These are phyloP conservation scores for Mortierella sp. DNA, from an alignment of 371 early-diverging fungal genomes.

Conservation along the genomic window DNA sequence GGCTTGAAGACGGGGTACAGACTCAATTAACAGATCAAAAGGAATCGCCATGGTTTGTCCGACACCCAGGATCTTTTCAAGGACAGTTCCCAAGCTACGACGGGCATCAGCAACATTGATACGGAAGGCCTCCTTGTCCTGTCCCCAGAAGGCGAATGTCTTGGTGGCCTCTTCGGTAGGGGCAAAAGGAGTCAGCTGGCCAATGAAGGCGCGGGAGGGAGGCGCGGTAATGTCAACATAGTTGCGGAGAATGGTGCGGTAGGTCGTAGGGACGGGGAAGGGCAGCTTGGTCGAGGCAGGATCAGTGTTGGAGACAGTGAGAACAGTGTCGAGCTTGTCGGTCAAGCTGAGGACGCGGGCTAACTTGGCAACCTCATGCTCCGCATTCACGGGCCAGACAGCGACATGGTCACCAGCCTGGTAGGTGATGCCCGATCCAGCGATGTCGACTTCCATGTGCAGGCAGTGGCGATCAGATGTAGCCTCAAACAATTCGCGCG, in stretches of 20 bases:
- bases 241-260: slow-evolving; percentile 87
- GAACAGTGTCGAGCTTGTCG: slow-evolving; percentile 73
- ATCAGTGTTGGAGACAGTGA: slow-evolving; percentile 72
- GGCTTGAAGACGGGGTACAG: slow-evolving; percentile 83
- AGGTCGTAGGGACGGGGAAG: slow-evolving; percentile 91
- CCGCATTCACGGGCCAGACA: slow-evolving; percentile 91
- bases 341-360: slow-evolving; percentile 72
- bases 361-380: slow-evolving; percentile 75
- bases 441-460: slow-evolving; percentile 93
- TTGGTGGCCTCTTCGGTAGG: slow-evolving; percentile 65
- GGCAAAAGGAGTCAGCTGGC: slow-evolving; percentile 68
- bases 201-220: slow-evolving; percentile 73
- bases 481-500: slow-evolving; percentile 75
- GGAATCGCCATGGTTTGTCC: slow-evolving; percentile 64
- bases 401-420: slow-evolving; percentile 96
- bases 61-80: slow-evolving; percentile 61
- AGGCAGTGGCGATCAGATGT: slow-evolving; percentile 82
- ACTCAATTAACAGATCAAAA: slow-evolving; percentile 80
- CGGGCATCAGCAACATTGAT: slow-evolving; percentile 68
- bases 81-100: slow-evolving; percentile 74
- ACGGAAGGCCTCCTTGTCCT: slow-evolving; percentile 81
- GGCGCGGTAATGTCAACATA: slow-evolving; percentile 90
- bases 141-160: slow-evolving; percentile 65
- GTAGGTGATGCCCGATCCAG: slow-evolving; percentile 82
- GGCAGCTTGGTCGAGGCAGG: slow-evolving; percentile 79